A percentile compares a stretch with the other conserved stretches of the same genome.
phyloP scores from a whole-genome alignment of 768 basidiomycete genomes.

The Mycena rebaudengoi region DNA sequence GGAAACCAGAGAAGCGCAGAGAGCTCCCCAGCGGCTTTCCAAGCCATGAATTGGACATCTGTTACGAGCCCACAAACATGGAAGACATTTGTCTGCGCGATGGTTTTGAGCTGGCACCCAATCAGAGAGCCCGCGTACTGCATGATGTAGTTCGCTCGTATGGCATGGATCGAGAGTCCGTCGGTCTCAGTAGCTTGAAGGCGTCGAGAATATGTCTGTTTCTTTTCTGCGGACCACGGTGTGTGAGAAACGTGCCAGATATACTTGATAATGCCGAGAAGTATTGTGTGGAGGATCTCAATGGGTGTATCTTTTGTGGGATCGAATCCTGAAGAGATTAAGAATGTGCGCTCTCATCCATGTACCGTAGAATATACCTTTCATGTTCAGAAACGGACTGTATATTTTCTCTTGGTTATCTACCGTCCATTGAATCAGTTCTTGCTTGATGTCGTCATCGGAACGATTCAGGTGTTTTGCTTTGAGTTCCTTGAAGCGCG shows the following conservation, averaged over 20 bases:
- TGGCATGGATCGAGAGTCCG: constrained; percentile 35
- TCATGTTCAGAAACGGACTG: constrained; percentile 30
- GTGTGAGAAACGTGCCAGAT: constrained; percentile 45
- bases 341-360: constrained; percentile 37
- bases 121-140: constrained; percentile 52
- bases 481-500: constrained; percentile 37
- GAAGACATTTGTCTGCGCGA: constrained; percentile 46
- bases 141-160: constrained; percentile 51
- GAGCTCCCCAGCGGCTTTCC: constrained; percentile 30
- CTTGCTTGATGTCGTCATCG: too few relatives aligned
- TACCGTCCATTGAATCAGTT: not conserved
- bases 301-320: constrained; percentile 44
- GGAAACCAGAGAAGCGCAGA: constrained; percentile 38
- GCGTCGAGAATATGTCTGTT: too few relatives aligned
- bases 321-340: constrained; percentile 37
- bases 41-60: constrained; percentile 23
- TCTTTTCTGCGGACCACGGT: constrained; percentile 38
- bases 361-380: constrained; percentile 34
- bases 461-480: constrained; percentile 7
- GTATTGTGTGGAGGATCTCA: constrained; percentile 53
- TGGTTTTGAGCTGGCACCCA: constrained; percentile 49
- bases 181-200: too few relatives aligned
- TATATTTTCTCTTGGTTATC: not conserved
- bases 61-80: constrained; percentile 45
- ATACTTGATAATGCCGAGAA: constrained; percentile 54